A percentile compares a stretch with the other conserved stretches of the same genome.
These are phyloP conservation scores for Geotrichum carabidarum DNA, from an alignment of 1,139 yeast species.

Conservation along the genomic window DNA sequence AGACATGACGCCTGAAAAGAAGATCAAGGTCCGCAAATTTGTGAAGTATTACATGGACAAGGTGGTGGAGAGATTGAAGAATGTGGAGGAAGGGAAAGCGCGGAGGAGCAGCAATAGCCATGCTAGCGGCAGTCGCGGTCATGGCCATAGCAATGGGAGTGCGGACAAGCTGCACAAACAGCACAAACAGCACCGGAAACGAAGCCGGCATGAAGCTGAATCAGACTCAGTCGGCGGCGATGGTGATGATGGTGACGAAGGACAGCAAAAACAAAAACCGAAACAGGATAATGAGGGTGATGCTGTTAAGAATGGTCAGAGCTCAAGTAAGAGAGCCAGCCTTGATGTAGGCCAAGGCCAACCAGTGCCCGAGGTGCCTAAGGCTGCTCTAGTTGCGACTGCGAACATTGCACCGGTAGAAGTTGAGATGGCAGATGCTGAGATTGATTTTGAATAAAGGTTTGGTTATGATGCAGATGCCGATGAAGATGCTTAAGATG, in stretches of 20 bases:
- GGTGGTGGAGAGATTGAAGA: slow-evolving; percentile 28
- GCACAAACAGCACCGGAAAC: no score
- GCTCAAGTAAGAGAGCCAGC: no score
- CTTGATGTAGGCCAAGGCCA: no score
- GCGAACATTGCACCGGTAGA: background rate
- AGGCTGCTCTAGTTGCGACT: no score
- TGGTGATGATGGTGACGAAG: slow-evolving; percentile 2
- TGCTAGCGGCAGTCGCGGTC: background rate
- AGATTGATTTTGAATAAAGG: slow-evolving; percentile 12
- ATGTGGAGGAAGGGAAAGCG: background rate
- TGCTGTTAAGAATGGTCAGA: no score
- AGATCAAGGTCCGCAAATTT: slow-evolving; percentile 63
- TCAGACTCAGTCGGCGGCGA: background rate
- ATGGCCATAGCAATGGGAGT: background rate
- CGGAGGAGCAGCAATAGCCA: background rate
- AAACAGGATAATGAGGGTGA: slow-evolving; percentile 18
- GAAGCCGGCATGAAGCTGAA: no score
- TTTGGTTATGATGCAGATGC: no score
- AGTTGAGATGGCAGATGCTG: slow-evolving; percentile 17
- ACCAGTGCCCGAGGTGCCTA: no score
- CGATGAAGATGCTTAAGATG: no score
- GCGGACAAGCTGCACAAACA: no score
- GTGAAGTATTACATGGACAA: slow-evolving; percentile 68
- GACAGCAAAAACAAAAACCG: slow-evolving; percentile 11
- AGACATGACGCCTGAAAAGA: slow-evolving; percentile 58